Evolutionary conservation across 2,329 filamentous ascomycete genomes (phyloP), one percentile per base, ranked within the genome.

Genomic region (Cladosporium sp.): DNA sequence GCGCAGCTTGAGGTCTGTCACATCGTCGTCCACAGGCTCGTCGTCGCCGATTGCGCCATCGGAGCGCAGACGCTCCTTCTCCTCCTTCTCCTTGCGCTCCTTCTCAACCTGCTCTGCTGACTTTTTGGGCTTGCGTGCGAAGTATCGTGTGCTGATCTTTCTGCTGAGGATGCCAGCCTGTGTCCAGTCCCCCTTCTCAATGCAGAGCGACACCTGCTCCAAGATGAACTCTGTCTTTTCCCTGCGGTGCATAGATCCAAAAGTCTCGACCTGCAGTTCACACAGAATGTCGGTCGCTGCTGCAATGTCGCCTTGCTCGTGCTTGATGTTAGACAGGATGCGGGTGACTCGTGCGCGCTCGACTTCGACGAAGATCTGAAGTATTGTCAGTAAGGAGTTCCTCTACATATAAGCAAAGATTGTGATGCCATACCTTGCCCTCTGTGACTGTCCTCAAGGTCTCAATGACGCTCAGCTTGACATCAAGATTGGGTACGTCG

Each of bases 211-310:
- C 48, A 98, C 94, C 80, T 99, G 95, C 68, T 96, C 91, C 62
- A 99, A 84, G 75, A 99, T 99, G 78, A 99, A 99, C 76, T 98
- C 95, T 5, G 93, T 97, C 89, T 99, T 99, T 79, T 99, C 95
- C 73, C 95, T 88, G 73, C 95, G 87, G 69, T 92, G 91, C 95
- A 99, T 99, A 25, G 94, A 98, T 10, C 95, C 95, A 78, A 99
- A 99, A 0, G 95, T 99, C 85, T 99, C 95, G 58, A 99, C 95
- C 79, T 99, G 95, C 67, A 99, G 85, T 82, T 99, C 95, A 80
- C 95, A 99, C 43, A 99, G 86, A 68, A 95, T 95, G 73, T 98
- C 94, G 63, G 91, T 90, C 32, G 95, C 95, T 5, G 92, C 89
- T 76, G 91, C 92, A 75, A 97, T 83, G 75, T 99, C 94, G 69